Base-by-base conservation (phyloP, 164 flowering plant species). In the Macadamia integrifolia region DNA sequence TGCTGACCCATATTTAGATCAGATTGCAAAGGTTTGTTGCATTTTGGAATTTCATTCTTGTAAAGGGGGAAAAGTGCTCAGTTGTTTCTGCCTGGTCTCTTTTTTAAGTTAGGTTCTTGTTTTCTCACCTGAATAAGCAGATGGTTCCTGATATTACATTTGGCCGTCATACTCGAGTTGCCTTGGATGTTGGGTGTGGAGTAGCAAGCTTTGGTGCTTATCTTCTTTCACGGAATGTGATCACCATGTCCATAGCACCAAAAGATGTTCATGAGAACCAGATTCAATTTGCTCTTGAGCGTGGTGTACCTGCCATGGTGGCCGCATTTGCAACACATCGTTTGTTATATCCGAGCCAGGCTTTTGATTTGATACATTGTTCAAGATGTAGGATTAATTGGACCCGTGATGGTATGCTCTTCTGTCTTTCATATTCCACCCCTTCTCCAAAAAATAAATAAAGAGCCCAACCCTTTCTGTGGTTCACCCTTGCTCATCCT, bases 1-100 rank as follows among this genome's bases (percentile, higher is more conserved):
- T 52, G 99, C 97, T n/a, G 82, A 92, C 74, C 79, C 88, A 60
- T 95, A 95, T 77, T 69, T 95, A 80, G 81, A 89, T 84, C 97
- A 93, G 80, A 89, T 93, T 56, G 79, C 90, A n/a, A 62, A 87
- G 97, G 98, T 93, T 61, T 30, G 65, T 65, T 52, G 8, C 11
- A 42, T 58, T 14, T 49, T 23, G 15, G 48, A 58, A 42, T 31
- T 58, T 35, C 30, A 35, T 8, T 18, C 3, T 23, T 35, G 12
- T 15, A 40, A 42, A 0, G 31, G 52, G 59, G 60, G n/a, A 43
- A 12, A 60, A 50, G 23, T 8, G 28, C 23, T 58, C 11, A 23
- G 3, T 9, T 60, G 6, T 30, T 42, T 13, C 42, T 31, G 28
- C n/a, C 6, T 55, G 9, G 59, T 40, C 11, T 40, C 55, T 62